Evolutionary conservation across 2,329 filamentous ascomycete species (phyloP), one percentile per base, ranked within the genome.

Genomic region (Ceratocystis huliohia): DNA sequence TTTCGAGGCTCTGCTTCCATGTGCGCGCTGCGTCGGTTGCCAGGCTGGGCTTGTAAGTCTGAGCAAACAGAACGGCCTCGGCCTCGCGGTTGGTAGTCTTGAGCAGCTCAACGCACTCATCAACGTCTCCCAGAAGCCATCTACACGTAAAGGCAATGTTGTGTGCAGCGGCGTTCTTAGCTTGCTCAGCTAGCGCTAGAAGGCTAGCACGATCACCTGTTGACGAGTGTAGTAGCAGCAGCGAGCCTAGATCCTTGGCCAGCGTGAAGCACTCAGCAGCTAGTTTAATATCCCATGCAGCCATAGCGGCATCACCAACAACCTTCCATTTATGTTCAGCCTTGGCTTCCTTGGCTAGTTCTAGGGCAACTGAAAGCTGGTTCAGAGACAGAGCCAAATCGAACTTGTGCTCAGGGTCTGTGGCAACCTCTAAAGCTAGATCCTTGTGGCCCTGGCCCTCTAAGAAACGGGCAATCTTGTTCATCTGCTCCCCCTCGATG

Each of bases 261-360:
- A 94, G 86, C 20, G 85, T 85, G 75, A 97, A 99, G 78, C 93
- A 97, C 76, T 97, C 91, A 62, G 94, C 88, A 0, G 94, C 94
- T 1, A 97, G 84, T 4, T 83, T 81, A 44, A 99, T 82, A 72
- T 99, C 87, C 94, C 93, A 99, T 1, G 80, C 87, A 8, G 85
- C 78, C 50, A 99, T 82, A 1, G 94, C 94, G 1, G 92, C 89
- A 72, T 99, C 94, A 68, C 94, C 94, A 3, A 99, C 90, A 2
- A 86, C 92, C 82, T 97, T 97, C 94, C 94, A 99, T 78, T 96
- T 96, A 78, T 97, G 93, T 75, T 97, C 94, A 1, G 86, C 89
- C 70, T 96, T 88, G 10, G 91, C 88, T 74, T 88, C 82, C 50
- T 86, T 83, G 5, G 94, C 93, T 63, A 97, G 85, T 68, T 91